Base-by-base conservation (phyloP, 257 asterid species). In the Solanum infundibuliforme region DNA sequence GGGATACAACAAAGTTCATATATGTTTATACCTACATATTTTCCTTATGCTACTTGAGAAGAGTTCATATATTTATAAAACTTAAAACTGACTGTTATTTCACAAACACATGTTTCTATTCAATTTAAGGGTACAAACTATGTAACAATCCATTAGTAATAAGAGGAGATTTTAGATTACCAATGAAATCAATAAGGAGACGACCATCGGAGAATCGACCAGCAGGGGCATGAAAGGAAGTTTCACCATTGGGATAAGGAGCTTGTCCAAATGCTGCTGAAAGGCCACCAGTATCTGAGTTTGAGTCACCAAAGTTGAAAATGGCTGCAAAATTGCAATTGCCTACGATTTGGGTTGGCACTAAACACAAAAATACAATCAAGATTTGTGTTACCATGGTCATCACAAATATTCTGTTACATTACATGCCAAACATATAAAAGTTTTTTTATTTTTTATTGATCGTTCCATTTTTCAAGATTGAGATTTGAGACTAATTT, bases 271-370 rank as follows among this genome's bases (percentile, higher is more conserved):
- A 95, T 12, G 93, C 96, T 1, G 98, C 98, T 0, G 99, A 95
- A 25, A 95, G 88, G 8, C 97, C 98, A 82, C 98, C 99, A 18
- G 99, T 96, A 87, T 96, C 98, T 32, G 99, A 95, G 43, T 96
- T 96, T 3, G 98, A 94, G 93, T 95, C 98, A 11, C 98, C 98
- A 48, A 94, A 95, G 92, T 94, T 96, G 94, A 92, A 95, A 31
- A 96, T 92, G 62, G 97, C 98, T 18, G 96, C 95, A 90, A 96
- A 93, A 5, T 91, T 85, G 90, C 98, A 95, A 72, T 12, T 82
- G 29, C 88, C 69, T 21, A 84, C n/a, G 62, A 81, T 46, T 81
- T 46, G 39, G 25, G 68, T 46, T 46, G 85, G 29, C 6, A 81
- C 14, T 81, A 81, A 29, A 81, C 39, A 81, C 6, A 38, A 23